phyloP scores from a whole-genome alignment of 1,284 basidiomycete genomes.

The Cerrena zonata region DNA sequence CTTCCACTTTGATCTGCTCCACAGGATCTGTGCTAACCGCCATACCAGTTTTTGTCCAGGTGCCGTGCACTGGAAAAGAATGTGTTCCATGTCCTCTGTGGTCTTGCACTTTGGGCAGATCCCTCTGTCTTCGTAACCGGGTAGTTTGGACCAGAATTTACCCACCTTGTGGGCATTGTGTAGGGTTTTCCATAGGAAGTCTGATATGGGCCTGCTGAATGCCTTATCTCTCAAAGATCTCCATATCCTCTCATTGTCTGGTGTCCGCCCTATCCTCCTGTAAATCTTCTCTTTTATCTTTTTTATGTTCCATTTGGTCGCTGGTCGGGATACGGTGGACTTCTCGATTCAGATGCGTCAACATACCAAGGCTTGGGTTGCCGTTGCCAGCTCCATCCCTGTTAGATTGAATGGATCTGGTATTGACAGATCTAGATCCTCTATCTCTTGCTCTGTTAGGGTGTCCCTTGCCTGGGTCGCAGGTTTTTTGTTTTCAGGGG shows the following conservation, averaged over 20 bases:
- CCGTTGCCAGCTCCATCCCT: too few species aligned
- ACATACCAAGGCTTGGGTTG: constrained; percentile 1
- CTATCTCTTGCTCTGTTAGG: background rate
- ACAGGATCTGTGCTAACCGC: too few species aligned
- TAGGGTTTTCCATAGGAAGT: constrained; percentile 30
- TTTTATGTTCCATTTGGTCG: too few species aligned
- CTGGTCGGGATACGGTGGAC: too few species aligned
- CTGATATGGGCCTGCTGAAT: constrained; percentile 17
- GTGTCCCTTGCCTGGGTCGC: constrained; percentile 11
- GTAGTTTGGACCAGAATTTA: constrained; percentile 25
- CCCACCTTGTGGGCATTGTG: constrained; percentile 30
- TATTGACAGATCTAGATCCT: background rate
- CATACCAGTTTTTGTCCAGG: constrained; percentile 24
- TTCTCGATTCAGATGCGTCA: background rate
- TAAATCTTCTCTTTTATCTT: too few species aligned
- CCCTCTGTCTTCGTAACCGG: constrained; percentile 18
- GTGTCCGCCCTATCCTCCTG: too few species aligned
- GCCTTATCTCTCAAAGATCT: constrained; percentile 15
- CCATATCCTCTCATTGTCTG: constrained; percentile 12
- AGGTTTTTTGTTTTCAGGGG: constrained; percentile 14
- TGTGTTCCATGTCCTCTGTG: too few species aligned
- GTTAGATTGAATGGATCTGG: background rate
- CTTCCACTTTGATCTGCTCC: too few species aligned
- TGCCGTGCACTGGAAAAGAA: constrained; percentile 27
- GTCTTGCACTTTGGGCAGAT: constrained; percentile 23